Conservation (phyloP, 208 protist genomes). For the Phytomonas serpens region DNA sequence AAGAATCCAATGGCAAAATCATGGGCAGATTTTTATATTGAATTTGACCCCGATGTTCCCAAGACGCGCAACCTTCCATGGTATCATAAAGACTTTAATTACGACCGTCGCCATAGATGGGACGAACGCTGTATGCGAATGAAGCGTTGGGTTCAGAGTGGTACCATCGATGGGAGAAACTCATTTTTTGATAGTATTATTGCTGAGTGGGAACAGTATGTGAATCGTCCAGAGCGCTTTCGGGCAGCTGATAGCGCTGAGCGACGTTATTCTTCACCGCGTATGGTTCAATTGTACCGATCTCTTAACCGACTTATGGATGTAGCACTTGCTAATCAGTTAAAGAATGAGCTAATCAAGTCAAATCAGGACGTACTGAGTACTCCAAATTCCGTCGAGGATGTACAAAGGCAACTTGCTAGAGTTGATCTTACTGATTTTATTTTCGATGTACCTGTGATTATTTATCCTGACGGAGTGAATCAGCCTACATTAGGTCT, state of each 20-base stretch:
- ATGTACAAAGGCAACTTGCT: constrained; percentile 46
- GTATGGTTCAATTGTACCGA: constrained; percentile 86
- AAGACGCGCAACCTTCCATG: constrained; percentile 78
- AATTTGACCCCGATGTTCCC: constrained; percentile 81
- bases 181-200: constrained; percentile 81
- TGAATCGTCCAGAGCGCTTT: constrained; percentile 83
- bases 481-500: constrained; percentile 49
- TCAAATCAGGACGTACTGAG: background rate
- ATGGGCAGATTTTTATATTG: constrained; percentile 80
- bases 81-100: constrained; percentile 87
- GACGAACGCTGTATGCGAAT: constrained; percentile 90
- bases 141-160: constrained; percentile 88
- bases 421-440: constrained; percentile 48
- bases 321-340: constrained; percentile 69
- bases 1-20: constrained; percentile 79
- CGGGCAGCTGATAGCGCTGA: constrained; percentile 65
- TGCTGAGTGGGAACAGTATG: constrained; percentile 87
- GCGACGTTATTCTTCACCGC: constrained; percentile 67
- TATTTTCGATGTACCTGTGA: constrained; percentile 54
- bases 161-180: constrained; percentile 72
- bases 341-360: constrained; percentile 17
- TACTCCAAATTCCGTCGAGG: constrained; percentile 33
- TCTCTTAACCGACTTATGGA: constrained; percentile 79
- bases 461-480: constrained; percentile 74
- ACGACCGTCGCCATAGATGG: constrained; percentile 86